phyloP scores from a whole-genome alignment of 371 early-diverging fungal genomes.

The Rhizomucor pusillus region DNA sequence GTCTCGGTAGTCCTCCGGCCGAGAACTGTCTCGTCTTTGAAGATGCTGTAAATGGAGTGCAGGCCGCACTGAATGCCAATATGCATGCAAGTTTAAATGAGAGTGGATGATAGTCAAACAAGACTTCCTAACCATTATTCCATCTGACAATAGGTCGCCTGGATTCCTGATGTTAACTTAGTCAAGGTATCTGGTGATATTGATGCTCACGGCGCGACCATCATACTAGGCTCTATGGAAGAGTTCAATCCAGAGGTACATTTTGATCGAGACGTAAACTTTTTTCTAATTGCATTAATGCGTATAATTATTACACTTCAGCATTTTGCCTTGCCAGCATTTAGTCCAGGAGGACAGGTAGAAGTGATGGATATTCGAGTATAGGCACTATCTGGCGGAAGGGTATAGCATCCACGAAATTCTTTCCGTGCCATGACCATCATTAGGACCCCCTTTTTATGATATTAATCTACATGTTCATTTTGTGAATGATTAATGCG shows the following conservation, averaged over 20 bases:
- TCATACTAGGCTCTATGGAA: slow-evolving; percentile 58
- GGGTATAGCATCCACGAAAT: no score
- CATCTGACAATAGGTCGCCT: slow-evolving; percentile 49
- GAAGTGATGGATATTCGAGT: slow-evolving; percentile 5
- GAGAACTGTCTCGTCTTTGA: slow-evolving; percentile 89
- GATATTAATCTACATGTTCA: no score
- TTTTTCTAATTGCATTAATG: no score
- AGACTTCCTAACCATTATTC: neutral
- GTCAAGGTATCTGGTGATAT: slow-evolving; percentile 27
- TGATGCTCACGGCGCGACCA: slow-evolving; percentile 41
- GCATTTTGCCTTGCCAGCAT: slow-evolving; percentile 21
- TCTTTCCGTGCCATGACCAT: no score
- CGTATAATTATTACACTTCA: no score
- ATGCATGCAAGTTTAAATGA: slow-evolving; percentile 62
- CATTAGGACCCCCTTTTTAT: no score
- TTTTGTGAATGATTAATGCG: no score
- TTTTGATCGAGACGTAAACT: neutral
- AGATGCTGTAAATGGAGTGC: slow-evolving; percentile 82
- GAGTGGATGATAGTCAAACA: neutral
- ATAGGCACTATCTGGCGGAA: no score
- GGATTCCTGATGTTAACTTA: slow-evolving; percentile 78
- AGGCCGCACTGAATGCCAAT: slow-evolving; percentile 79
- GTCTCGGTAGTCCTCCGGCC: slow-evolving; percentile 47
- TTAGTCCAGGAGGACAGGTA: slow-evolving; percentile 8
- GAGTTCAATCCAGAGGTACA: slow-evolving; percentile 67